Percentiles rank a stretch among this genome's conserved stretches.
phyloP scores from a whole-genome alignment of 1,139 yeast species.

The Magnusiomyces suaveolens region DNA sequence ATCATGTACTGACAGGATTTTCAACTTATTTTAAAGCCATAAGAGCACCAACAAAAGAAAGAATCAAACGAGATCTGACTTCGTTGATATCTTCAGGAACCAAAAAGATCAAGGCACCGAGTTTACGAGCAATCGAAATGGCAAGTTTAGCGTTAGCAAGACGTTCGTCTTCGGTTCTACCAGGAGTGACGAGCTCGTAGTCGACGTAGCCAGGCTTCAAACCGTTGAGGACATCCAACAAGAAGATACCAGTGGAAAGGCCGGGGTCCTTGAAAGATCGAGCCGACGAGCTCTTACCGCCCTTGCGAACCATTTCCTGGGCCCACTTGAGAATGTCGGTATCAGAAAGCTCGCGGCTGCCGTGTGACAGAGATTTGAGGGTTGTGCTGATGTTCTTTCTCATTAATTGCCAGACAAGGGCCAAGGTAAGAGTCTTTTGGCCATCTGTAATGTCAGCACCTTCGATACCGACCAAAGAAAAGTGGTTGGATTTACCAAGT shows the following conservation, averaged over 20 bases:
- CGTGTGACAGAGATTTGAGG: conserved; percentile 58
- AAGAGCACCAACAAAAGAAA: conserved; percentile 90
- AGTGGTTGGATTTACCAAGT: conserved; percentile 82
- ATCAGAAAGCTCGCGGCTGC: conserved; percentile 70
- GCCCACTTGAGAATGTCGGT: conserved; percentile 91
- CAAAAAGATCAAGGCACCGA: conserved; percentile 96
- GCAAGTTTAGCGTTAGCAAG: conserved; percentile 95
- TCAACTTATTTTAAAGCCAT: conserved; percentile 48
- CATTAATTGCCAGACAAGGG: conserved; percentile 99
- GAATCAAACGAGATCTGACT: conserved; percentile 84
- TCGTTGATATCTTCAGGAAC: conserved; percentile 99
- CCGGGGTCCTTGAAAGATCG: conserved; percentile 82
- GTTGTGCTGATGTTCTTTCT: conserved; percentile 87
- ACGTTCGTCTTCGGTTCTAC: conserved; percentile 69
- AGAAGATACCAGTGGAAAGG: conserved; percentile 65
- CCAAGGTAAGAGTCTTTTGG: conserved; percentile 76
- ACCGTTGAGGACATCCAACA: conserved; percentile 85
- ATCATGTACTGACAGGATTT: too few species aligned
- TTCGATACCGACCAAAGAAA: conserved; percentile 93
- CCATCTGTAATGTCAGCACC: conserved; percentile 98
- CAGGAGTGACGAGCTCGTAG: conserved; percentile 78
- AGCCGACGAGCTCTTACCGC: conserved; percentile 59
- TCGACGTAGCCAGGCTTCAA: conserved; percentile 96
- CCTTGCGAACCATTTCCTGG: conserved; percentile 69
- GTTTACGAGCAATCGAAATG: conserved; percentile 93